These are phyloP conservation scores for Ambrosia artemisiifolia DNA, from an alignment of 129 eudicot genomes.

Conservation along the genomic window DNA sequence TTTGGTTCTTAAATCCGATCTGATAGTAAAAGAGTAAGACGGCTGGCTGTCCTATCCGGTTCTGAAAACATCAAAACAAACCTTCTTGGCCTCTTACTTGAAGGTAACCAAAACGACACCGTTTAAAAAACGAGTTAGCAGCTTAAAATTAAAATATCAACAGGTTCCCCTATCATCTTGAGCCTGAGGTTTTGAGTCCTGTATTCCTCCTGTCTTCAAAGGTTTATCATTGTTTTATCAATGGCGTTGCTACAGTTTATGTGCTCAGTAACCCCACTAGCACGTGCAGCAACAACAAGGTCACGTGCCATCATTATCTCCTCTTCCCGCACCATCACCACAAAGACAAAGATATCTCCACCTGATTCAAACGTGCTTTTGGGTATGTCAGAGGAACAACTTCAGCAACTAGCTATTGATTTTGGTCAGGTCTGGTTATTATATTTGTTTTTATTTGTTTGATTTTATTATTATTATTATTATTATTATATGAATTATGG, in stretches of 20 bases:
- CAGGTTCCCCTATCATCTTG: slow-evolving; percentile 5
- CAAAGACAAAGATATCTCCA: slow-evolving; percentile 22
- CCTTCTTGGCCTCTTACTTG: too few species aligned
- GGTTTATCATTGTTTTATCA: slow-evolving; percentile 19
- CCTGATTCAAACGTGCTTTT: slow-evolving; percentile 63
- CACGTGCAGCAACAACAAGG: slow-evolving; percentile 45
- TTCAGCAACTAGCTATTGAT: slow-evolving; percentile 76
- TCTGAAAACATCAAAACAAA: too few species aligned
- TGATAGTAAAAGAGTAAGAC: too few species aligned
- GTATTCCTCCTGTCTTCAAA: slow-evolving; percentile 8
- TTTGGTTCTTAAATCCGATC: too few species aligned
- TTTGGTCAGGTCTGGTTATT: slow-evolving; percentile 57
- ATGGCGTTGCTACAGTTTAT: slow-evolving; percentile 63
- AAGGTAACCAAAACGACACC: background rate
- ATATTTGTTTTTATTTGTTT: background rate
- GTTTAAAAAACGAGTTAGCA: background rate
- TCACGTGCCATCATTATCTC: slow-evolving; percentile 49
- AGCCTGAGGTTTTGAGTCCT: slow-evolving; percentile 20
- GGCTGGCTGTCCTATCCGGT: too few species aligned
- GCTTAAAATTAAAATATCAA: slow-evolving; percentile 21
- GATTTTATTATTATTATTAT: background rate
- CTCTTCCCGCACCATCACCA: slow-evolving; percentile 30
- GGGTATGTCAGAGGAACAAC: slow-evolving; percentile 95
- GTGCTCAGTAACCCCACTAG: slow-evolving; percentile 50
- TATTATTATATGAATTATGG: background rate